These are phyloP conservation scores for Zygotorulaspora chibaensis DNA, from an alignment of 805 yeast genomes.

Conservation along the genomic window DNA sequence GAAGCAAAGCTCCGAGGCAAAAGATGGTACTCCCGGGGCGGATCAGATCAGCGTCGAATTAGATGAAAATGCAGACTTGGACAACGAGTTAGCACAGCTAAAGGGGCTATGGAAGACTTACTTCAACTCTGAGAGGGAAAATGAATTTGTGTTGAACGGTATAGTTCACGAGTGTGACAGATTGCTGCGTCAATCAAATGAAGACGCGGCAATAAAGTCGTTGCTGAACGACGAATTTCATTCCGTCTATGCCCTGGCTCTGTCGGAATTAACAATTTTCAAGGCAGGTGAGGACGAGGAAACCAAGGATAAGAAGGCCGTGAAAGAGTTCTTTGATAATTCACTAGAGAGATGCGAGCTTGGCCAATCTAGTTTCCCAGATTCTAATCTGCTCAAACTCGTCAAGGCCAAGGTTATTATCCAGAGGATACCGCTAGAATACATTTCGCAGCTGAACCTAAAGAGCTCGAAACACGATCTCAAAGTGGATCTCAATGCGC, in stretches of 20 bases:
- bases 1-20: constrained; percentile 12
- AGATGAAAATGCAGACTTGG: constrained; percentile 63
- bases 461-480: constrained; percentile 34
- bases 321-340: constrained; percentile 59
- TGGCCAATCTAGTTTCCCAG: constrained; percentile 51
- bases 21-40: constrained; percentile 29
- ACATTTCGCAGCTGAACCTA: constrained; percentile 46
- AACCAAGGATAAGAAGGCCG: constrained; percentile 31
- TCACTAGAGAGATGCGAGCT: constrained; percentile 63
- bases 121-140: constrained; percentile 50
- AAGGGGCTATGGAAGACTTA: constrained; percentile 69
- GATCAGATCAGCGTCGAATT: constrained; percentile 61
- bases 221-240: constrained; percentile 53
- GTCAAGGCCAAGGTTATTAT: constrained; percentile 53
- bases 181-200: constrained; percentile 45
- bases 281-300: constrained; percentile 40
- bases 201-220: constrained; percentile 19
- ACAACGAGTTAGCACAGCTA: constrained; percentile 76
- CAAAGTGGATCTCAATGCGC: constrained; percentile 35
- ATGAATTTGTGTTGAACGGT: constrained; percentile 69
- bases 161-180: constrained; percentile 91
- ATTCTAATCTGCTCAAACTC: constrained; percentile 45
- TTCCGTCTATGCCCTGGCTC: constrained; percentile 67
- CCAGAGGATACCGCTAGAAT: constrained; percentile 56
- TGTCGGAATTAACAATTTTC: constrained; percentile 60